Conservation (phyloP, 2,329 filamentous ascomycete genomes). For the Ophiostoma pallidulum region DNA sequence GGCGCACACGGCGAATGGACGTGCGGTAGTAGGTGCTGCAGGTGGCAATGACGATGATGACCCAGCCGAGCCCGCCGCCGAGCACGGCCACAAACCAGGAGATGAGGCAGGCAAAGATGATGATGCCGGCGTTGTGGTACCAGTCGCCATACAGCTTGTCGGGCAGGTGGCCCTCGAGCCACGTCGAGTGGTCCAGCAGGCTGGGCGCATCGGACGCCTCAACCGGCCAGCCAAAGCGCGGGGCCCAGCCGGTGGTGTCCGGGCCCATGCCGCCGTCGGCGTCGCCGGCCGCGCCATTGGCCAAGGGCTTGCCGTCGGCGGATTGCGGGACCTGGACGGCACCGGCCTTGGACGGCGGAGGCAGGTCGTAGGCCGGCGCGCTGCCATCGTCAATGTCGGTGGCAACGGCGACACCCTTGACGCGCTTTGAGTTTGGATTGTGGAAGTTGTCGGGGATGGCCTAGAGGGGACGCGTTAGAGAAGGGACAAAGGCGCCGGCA, state of each 20-base stretch:
- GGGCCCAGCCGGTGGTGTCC: constrained; percentile 70
- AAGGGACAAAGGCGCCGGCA: neutral
- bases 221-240: constrained; percentile 65
- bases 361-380: constrained; percentile 64
- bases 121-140: constrained; percentile 96
- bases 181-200: constrained; percentile 78
- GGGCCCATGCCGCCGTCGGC: constrained; percentile 48
- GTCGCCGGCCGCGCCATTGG: constrained; percentile 42
- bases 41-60: constrained; percentile 83
- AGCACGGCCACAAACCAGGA: constrained; percentile 87
- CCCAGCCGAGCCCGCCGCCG: constrained; percentile 85
- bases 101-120: constrained; percentile 80
- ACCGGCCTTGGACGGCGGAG: constrained; percentile 61
- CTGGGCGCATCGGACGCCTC: constrained; percentile 52
- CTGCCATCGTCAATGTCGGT: constrained; percentile 72
- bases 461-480: constrained; percentile 28
- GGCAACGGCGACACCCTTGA: constrained; percentile 59
- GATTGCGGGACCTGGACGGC: constrained; percentile 34
- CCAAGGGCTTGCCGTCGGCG: constrained; percentile 36
- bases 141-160: constrained; percentile 94
- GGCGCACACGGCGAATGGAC: constrained; percentile 81
- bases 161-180: constrained; percentile 71
- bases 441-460: constrained; percentile 55
- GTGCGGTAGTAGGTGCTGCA: constrained; percentile 96
- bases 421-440: constrained; percentile 40